A percentile compares a stretch with the other conserved stretches of the same genome.
Evolutionary conservation across 208 protist species (phyloP).

Genomic region (Angomonas ambiguus): DNA sequence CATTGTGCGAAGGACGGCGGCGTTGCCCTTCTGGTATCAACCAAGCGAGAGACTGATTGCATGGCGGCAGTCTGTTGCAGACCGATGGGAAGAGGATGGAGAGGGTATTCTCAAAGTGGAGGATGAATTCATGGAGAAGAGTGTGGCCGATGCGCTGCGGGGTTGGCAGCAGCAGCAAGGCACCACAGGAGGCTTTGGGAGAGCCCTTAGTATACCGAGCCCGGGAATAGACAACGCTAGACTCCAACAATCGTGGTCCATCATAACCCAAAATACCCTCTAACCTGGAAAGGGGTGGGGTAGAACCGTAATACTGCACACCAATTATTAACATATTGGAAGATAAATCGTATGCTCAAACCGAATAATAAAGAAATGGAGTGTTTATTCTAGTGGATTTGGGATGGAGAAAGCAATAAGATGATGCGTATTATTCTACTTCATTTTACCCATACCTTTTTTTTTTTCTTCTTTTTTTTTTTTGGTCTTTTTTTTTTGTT

Average conservation of each 20-base stretch:
- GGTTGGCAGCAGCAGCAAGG: not conserved
- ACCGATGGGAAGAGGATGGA: constrained; percentile 35
- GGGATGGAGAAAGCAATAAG: no score
- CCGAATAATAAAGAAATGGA: no score
- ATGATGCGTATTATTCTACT: no score
- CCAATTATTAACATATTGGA: no score
- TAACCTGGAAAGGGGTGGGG: no score
- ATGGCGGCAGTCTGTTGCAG: constrained; percentile 38
- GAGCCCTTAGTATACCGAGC: constrained; percentile 96
- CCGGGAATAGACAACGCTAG: constrained; percentile 95
- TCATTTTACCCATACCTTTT: no score
- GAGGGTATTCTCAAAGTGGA: constrained; percentile 57
- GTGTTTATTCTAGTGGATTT: no score
- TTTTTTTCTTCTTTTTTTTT: no score
- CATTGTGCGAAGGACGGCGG: not conserved
- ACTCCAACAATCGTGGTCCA: constrained; percentile 76
- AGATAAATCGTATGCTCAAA: no score
- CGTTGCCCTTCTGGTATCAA: not conserved
- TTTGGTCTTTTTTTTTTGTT: no score
- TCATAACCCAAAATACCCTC: not conserved
- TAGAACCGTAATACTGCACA: no score
- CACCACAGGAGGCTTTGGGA: constrained; percentile 86
- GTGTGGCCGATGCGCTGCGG: constrained; percentile 45
- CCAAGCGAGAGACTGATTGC: constrained; percentile 29
- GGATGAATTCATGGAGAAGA: constrained; percentile 60